Evolutionary conservation across 305 asterid genomes (phyloP), one percentile per base, ranked within the genome.

Genomic region (Solanum hybrid): DNA sequence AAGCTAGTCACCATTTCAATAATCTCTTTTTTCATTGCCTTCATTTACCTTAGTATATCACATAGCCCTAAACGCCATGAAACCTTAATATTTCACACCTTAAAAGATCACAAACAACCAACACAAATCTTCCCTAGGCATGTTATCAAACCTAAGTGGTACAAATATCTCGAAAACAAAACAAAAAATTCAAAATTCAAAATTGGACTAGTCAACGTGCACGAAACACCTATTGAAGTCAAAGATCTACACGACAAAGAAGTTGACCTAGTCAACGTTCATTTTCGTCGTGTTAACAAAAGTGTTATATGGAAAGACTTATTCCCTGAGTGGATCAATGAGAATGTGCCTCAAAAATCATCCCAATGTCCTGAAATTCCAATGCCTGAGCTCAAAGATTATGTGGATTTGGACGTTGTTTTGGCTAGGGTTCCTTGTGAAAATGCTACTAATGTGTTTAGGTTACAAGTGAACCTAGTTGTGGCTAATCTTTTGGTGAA

Each of bases 381-480:
- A 4, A 93, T 97, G 97, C 98, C 98, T 3, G 89, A 51, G 36
- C 93, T 94, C 14, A 93, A 91, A 22, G 92, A 93, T 8, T 94
- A 94, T 36, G 65, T 68, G 29, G 89, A 92, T 57, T 61, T 96
- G 86, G 95, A 96, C 80, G 96, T 94, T 85, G 93, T 97, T 77
- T 93, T 96, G 37, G 95, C 98, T 31, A 91, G 92, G 90, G 92
- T 93, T 86, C 96, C 98, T 73, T 92, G 95, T 89, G 57, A 38
- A 24, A 41, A 72, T 87, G 90, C 88, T 24, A 91, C 76, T 7
- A 94, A 94, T 93, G 95, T 94, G 34, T 92, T 89, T 57, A 93
- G 98, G 92, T 89, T 97, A 92, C 99, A 97, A 89, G 95, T 97
- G 33, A 94, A 94, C 91, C 90, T 97, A 89, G 95, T 95, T 89